Evolutionary conservation across 805 yeast species (phyloP), one percentile per base, ranked within the genome.

Genomic region (Suhomyces prunicola): DNA sequence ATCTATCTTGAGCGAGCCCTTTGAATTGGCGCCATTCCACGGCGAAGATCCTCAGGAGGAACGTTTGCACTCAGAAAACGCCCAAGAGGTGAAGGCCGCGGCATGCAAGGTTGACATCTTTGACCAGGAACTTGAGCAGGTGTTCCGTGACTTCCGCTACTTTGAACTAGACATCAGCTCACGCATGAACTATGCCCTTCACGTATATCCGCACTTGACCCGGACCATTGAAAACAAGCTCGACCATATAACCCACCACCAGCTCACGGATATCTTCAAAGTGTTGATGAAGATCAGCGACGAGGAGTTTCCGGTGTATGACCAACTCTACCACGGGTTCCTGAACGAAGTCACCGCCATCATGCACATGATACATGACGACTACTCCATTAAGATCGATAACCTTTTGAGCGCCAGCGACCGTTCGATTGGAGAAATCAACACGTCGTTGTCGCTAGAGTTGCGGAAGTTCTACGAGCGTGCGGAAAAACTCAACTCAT

Each of bases 341-440:
- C 60, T 69, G 15, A 66, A 68, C 46, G 79, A 75, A 53, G 63
- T 70, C 44, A 69, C 65, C 52, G 64, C 76, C 6, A 60, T 74
- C 9, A 61, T 67, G 39, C 75, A 70, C 44, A 55, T 69, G 52
- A 69, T 72, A 13, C 73, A 75, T 53, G 77, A 71, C 47, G 67
- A 77, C 50, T 78, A 79, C 54, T 80, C 86, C 0, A 76, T 77
- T 51, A 76, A 75, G 62, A 77, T 86, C 40, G 91, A 87, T 60
- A 83, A 80, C 48, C 63, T 86, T 51, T 70, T 87, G 46, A 82
- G 86, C 13, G 73, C 77, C 36, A 82, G 87, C 49, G 91, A 87
- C 67, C 72, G 92, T 57, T 79, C 87, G 9, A 80, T 85, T 53
- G 87, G 90, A 55, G 92, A 86, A 61, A 82, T 87, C 50, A 87